phyloP scores from a whole-genome alignment of 2,329 filamentous ascomycete species.

The Chalara sp. region DNA sequence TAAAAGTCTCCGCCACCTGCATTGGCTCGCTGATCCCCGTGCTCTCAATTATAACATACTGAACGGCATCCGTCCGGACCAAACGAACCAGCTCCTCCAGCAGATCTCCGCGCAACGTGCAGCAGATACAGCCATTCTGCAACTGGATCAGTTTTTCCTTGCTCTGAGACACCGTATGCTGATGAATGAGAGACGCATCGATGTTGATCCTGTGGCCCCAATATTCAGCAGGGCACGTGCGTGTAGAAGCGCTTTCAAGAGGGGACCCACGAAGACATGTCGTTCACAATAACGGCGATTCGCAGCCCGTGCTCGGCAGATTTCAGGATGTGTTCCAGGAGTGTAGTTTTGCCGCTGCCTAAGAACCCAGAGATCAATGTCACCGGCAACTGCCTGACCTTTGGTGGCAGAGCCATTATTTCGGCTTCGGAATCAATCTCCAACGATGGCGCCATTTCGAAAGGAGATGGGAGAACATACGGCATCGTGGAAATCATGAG shows the following conservation, averaged over 20 bases:
- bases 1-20: conserved; percentile 70
- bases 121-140: conserved; percentile 72
- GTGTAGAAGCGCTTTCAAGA: background rate
- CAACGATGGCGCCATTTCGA: no score
- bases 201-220: conserved; percentile 47
- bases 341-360: conserved; percentile 56
- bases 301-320: conserved; percentile 57
- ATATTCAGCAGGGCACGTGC: no score
- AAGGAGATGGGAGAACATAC: no score
- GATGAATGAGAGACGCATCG: conserved; percentile 54
- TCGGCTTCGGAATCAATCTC: no score
- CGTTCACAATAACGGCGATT: conserved; percentile 69
- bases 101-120: conserved; percentile 64
- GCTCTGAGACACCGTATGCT: conserved; percentile 49
- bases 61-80: conserved; percentile 54
- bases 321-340: conserved; percentile 61
- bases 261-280: conserved; percentile 50
- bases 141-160: conserved; percentile 61
- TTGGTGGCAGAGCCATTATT: no score
- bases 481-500: no score
- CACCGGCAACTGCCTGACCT: background rate
- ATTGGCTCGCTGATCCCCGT: conserved; percentile 67
- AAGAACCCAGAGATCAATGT: background rate
- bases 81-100: conserved; percentile 63
- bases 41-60: conserved; percentile 68